phyloP scores from a whole-genome alignment of 1,139 yeast genomes.

The Saccharomyces hybrid region DNA sequence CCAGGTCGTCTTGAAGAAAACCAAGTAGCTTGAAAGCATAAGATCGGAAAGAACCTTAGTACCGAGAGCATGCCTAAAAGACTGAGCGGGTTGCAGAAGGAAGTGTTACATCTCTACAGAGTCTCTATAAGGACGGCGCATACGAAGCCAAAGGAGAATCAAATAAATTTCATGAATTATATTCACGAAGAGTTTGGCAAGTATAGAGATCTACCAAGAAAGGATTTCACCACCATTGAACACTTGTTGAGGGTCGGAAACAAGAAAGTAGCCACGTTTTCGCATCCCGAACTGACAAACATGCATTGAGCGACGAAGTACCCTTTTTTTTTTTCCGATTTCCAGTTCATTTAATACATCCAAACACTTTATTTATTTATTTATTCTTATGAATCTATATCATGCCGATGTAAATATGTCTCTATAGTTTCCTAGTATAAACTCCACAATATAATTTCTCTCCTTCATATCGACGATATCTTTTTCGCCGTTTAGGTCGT shows the following conservation, averaged over 20 bases:
- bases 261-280: constrained; percentile 63
- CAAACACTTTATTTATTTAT: neutral
- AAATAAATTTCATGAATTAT: constrained; percentile 32
- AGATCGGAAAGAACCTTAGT: neutral
- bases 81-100: constrained; percentile 55
- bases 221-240: constrained; percentile 82
- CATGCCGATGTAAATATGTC: constrained; percentile 8
- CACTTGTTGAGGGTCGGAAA: constrained; percentile 73
- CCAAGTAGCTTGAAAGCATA: neutral
- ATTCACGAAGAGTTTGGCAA: constrained; percentile 55
- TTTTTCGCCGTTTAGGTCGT: constrained; percentile 72
- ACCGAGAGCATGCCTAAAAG: constrained; percentile 18
- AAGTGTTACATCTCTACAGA: constrained; percentile 57
- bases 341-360: neutral
- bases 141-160: constrained; percentile 44
- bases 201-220: constrained; percentile 51
- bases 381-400: neutral
- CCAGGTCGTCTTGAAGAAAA: neutral
- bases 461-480: constrained; percentile 83
- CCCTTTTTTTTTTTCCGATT: neutral
- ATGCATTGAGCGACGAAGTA: constrained; percentile 35
- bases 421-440: constrained; percentile 47
- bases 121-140: constrained; percentile 46
- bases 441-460: constrained; percentile 72
- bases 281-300: constrained; percentile 57